These are phyloP conservation scores for Chytriomyces sp. DNA, from an alignment of 192 early-diverging fungal genomes.

Conservation along the genomic window DNA sequence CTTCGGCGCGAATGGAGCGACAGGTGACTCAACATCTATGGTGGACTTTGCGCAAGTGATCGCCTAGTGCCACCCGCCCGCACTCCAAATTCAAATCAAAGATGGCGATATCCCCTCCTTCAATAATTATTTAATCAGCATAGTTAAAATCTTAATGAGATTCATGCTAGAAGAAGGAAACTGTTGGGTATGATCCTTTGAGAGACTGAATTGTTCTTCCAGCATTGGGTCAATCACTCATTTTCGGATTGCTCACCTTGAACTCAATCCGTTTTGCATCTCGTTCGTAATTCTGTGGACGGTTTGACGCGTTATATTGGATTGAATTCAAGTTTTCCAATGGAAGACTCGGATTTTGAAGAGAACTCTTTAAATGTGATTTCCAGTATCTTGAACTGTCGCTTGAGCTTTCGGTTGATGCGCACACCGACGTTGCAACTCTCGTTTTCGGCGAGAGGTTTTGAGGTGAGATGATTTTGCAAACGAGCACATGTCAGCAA, in stretches of 20 bases:
- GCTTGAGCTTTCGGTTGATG: constrained; percentile 3
- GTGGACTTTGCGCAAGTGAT: too few species aligned
- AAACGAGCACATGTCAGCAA: background rate
- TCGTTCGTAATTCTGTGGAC: constrained; percentile 23
- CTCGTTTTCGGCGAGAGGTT: constrained; percentile 25
- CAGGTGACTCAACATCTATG: too few species aligned
- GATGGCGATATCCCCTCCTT: too few species aligned
- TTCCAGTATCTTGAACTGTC: constrained; percentile 7
- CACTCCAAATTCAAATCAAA: too few species aligned
- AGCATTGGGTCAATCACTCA: too few species aligned
- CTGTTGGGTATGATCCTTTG: constrained; percentile 20
- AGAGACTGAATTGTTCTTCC: too few species aligned
- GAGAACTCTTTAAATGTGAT: constrained; percentile 4
- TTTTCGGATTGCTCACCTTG: too few species aligned
- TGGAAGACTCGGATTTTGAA: background rate
- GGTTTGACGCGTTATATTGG: constrained; percentile 19
- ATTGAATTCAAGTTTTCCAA: constrained; percentile 13
- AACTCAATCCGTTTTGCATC: constrained; percentile 23
- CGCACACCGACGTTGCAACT: background rate
- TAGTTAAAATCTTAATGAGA: too few species aligned
- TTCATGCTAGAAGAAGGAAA: too few species aligned
- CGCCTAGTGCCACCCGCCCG: too few species aligned
- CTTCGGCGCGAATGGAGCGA: too few species aligned
- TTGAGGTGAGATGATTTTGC: constrained; percentile 19
- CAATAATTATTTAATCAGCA: too few species aligned